Conservation (phyloP, 73 alveolate species). For the Paramecium sonneborni region DNA sequence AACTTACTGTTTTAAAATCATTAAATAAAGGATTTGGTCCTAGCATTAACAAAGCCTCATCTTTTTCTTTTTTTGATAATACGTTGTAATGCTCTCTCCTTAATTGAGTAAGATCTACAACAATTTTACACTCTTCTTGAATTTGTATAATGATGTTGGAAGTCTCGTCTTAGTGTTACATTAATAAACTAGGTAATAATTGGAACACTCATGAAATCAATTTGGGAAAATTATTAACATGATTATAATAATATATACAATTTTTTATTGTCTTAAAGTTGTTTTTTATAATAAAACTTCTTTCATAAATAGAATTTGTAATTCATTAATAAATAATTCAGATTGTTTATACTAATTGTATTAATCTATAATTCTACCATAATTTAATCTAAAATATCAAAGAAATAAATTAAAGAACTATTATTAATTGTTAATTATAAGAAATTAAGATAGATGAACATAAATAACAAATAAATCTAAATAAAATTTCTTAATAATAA, state of each 20-base stretch:
- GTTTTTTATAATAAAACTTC: background rate
- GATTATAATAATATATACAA: background rate
- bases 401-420: no score
- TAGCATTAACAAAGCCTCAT: background rate
- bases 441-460: no score
- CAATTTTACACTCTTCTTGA: slow-evolving; percentile 9
- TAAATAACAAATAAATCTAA: background rate
- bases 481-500: background rate
- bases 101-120: background rate
- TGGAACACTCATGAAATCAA: slow-evolving; percentile 29
- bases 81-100: slow-evolving; percentile 9
- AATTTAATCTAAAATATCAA: no score
- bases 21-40: background rate
- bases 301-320: no score
- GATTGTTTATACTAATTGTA: no score
- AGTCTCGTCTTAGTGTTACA: slow-evolving; percentile 36
- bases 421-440: no score
- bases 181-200: slow-evolving; percentile 19
- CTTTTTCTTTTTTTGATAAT: background rate
- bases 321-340: no score
- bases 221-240: slow-evolving; percentile 36
- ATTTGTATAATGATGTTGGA: background rate
- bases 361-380: no score
- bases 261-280: background rate
- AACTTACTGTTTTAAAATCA: slow-evolving; percentile 11